Conservation (phyloP, 2,329 filamentous ascomycete species). For the Hymenoscyphus linearis region DNA sequence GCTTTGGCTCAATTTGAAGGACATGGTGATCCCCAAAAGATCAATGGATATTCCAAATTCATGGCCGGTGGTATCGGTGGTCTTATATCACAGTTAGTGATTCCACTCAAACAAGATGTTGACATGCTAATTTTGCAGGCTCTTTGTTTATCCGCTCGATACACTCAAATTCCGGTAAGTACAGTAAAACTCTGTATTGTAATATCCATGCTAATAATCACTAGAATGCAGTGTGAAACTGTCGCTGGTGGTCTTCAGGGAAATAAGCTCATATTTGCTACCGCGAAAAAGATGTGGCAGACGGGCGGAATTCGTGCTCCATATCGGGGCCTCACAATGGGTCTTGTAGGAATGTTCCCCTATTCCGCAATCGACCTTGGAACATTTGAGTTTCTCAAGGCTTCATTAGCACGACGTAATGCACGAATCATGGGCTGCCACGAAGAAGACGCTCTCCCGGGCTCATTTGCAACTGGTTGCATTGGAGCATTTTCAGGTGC, state of each 20-base stretch:
- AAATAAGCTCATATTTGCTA: slow-evolving; percentile 75
- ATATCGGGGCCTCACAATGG: slow-evolving; percentile 91
- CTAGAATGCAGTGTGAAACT: slow-evolving; percentile 81
- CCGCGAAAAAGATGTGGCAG: slow-evolving; percentile 79
- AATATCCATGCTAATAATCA: slow-evolving; percentile 10
- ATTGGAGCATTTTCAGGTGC: slow-evolving; percentile 91
- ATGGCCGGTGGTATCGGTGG: slow-evolving; percentile 85
- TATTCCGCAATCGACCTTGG: slow-evolving; percentile 96
- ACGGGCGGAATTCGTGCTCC: slow-evolving; percentile 70
- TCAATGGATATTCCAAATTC: slow-evolving; percentile 83
- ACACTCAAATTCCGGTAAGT: slow-evolving; percentile 53
- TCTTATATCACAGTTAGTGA: slow-evolving; percentile 79
- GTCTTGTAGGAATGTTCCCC: slow-evolving; percentile 92
- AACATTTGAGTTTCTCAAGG: slow-evolving; percentile 91
- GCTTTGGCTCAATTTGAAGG: slow-evolving; percentile 82
- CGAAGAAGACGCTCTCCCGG: slow-evolving; percentile 76
- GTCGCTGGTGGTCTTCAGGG: slow-evolving; percentile 80
- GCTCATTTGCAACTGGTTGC: slow-evolving; percentile 77
- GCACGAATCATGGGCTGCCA: slow-evolving; percentile 64
- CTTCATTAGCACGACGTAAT: slow-evolving; percentile 62
- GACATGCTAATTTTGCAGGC: slow-evolving; percentile 41
- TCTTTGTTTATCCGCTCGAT: slow-evolving; percentile 68
- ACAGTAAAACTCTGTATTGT: neutral
- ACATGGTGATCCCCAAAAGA: slow-evolving; percentile 72
- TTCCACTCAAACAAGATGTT: neutral